Conservation (phyloP, 148 eudicot species). For the Rhododendron molle region DNA sequence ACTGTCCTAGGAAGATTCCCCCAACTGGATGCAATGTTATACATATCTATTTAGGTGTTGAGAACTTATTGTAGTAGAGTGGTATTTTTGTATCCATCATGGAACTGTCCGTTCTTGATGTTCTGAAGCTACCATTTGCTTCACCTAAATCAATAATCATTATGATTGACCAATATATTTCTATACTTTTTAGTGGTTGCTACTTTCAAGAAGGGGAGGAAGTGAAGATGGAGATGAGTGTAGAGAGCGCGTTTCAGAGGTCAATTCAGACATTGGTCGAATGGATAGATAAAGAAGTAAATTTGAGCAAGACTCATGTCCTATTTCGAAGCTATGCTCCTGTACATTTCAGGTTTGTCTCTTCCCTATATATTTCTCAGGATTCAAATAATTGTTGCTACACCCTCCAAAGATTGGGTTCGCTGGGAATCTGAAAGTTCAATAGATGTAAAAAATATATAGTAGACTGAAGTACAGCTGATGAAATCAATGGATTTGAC, state of each 20-base stretch:
- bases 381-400: not conserved
- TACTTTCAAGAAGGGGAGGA: conserved; percentile 71
- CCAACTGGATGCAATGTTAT: not conserved
- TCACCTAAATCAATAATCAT: not conserved
- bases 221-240: conserved; percentile 66
- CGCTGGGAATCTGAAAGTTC: not conserved
- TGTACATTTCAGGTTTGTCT: conserved; percentile 74
- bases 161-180: conserved; percentile 10
- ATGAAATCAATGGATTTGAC: conserved; percentile 17
- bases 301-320: conserved; percentile 52
- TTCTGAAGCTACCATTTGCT: not conserved
- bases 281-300: conserved; percentile 54
- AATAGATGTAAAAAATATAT: not conserved
- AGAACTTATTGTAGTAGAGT: not conserved
- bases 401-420: conserved; percentile 1
- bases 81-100: not conserved
- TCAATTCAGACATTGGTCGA: conserved; percentile 51
- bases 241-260: conserved; percentile 48
- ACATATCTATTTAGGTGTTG: not conserved
- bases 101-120: not conserved
- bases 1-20: not conserved
- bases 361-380: not conserved
- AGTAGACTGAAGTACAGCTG: not conserved
- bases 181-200: conserved; percentile 45
- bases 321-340: conserved; percentile 74